Evolutionary conservation across 495 filamentous ascomycete genomes (phyloP), one percentile per base, ranked within the genome.

Genomic region (Aspergillus indologenus): DNA sequence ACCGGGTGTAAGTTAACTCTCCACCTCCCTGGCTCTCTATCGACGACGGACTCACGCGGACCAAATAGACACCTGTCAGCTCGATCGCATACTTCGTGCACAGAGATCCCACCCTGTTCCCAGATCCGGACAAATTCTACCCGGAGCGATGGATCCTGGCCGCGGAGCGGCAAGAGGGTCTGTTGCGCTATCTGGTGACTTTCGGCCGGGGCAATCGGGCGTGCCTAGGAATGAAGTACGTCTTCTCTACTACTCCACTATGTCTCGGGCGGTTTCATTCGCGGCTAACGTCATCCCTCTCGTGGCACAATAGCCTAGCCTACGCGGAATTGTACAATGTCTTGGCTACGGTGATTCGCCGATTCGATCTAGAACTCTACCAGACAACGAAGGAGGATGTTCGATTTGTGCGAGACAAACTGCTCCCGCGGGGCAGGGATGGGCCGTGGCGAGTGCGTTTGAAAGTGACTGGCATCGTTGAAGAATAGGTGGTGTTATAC

Each of bases 71-170:
- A 9, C 59, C 81, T 0, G 70, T 85, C 31, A 76, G 76, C 52
- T 79, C 79, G 66, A 75, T 75, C 8, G 67, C 72, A 12, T 76
- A 74, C 60, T 73, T 79, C 56, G 68, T 80, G 9, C 80, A 83
- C 60, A 72, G 69, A 52, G 67, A 83, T 58, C 59, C 77, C 26
- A 65, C 60, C 3, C 53, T 83, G 12, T 85, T 82, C 58, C 78
- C 80, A 0, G 61, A 79, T 1, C 73, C 80, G 0, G 61, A 75
- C 3, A 64, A 58, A 14, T 83, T 81, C 60, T 56, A 70, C 15
- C 83, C 83, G 0, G 74, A 80, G 19, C 74, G 83, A 21, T 86
- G 80, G 79, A 63, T 82, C 21, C 58, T 63, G 8, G 65, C 69
- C 5, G 49, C 54, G 12, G 61, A 64, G 11, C 46, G 59, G 17